A percentile compares a stretch with the other conserved stretches of the same genome.
Conservation (phyloP, 2,329 filamentous ascomycete genomes). For the Diplocarpon mali region DNA sequence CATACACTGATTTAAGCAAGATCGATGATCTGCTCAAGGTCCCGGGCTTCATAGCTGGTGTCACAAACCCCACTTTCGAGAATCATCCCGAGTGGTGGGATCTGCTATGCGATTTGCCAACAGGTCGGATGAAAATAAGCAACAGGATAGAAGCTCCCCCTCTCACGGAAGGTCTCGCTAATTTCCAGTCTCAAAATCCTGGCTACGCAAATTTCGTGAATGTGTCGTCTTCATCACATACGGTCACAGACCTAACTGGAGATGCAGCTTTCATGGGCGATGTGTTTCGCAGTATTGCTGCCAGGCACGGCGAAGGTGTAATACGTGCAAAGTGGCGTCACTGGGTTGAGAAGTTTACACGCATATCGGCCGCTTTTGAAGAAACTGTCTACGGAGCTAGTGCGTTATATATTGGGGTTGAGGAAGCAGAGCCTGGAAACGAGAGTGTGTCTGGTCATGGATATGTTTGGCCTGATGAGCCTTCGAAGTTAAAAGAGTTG, state of each 20-base stretch:
- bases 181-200: slow-evolving; percentile 75
- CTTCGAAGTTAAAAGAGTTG: slow-evolving; percentile 70
- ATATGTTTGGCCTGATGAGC: slow-evolving; percentile 87
- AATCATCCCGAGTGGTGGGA: slow-evolving; percentile 98
- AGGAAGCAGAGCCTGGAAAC: slow-evolving; percentile 51
- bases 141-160: slow-evolving; percentile 72
- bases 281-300: slow-evolving; percentile 70
- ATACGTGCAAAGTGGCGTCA: slow-evolving; percentile 88
- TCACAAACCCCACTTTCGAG: slow-evolving; percentile 94
- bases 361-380: slow-evolving; percentile 87
- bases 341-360: slow-evolving; percentile 89
- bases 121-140: slow-evolving; percentile 89
- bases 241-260: slow-evolving; percentile 50
- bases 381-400: slow-evolving; percentile 91
- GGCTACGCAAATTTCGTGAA: slow-evolving; percentile 40
- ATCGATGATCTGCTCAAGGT: slow-evolving; percentile 94
- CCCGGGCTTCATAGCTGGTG: slow-evolving; percentile 92
- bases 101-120: slow-evolving; percentile 83
- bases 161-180: slow-evolving; percentile 72
- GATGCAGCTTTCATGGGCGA: slow-evolving; percentile 84
- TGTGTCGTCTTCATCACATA: slow-evolving; percentile 25
- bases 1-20: slow-evolving; percentile 95
- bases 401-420: slow-evolving; percentile 73
- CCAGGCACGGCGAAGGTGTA: slow-evolving; percentile 79
- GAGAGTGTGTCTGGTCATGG: slow-evolving; percentile 68